Conservation (phyloP, 1,284 basidiomycete species). For the Flammula alnicola region DNA sequence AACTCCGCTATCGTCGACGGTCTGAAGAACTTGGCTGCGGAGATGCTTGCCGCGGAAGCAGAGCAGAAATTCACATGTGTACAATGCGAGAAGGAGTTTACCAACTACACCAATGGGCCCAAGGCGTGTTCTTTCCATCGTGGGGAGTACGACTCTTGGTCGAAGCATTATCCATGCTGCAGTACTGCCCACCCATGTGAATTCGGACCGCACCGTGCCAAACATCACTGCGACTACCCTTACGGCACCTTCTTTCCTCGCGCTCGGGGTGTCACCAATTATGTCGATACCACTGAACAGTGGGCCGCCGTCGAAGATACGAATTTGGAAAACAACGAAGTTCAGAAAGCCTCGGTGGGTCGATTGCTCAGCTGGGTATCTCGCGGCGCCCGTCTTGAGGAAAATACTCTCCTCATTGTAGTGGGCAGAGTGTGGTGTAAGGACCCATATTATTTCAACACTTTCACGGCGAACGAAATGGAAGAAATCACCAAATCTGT, state of each 20-base stretch:
- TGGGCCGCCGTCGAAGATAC: conserved; percentile 36
- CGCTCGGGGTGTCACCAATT: conserved; percentile 30
- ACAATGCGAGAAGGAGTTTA: conserved; percentile 41
- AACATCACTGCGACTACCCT: conserved; percentile 41
- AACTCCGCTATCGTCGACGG: conserved; percentile 35
- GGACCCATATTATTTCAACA: conserved; percentile 36
- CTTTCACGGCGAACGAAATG: conserved; percentile 36
- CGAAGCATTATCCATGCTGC: conserved; percentile 36
- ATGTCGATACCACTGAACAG: conserved; percentile 33
- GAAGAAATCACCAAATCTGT: conserved; percentile 35
- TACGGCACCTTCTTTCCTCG: conserved; percentile 39
- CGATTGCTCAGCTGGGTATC: conserved; percentile 36
- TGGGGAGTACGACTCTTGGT: conserved; percentile 37
- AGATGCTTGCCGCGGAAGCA: conserved; percentile 34
- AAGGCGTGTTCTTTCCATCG: conserved; percentile 42
- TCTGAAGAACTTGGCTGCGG: conserved; percentile 36
- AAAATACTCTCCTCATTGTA: conserved; percentile 37
- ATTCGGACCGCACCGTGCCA: conserved; percentile 33
- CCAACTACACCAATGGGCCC: conserved; percentile 36
- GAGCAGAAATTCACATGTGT: conserved; percentile 41
- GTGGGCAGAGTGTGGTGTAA: conserved; percentile 34
- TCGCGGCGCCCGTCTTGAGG: conserved; percentile 30
- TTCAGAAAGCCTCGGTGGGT: conserved; percentile 32
- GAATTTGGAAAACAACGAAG: conserved; percentile 33
- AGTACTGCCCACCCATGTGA: conserved; percentile 36